Evolutionary conservation across 1,139 yeast species (phyloP).

Genomic region (Suhomyces maxii): DNA sequence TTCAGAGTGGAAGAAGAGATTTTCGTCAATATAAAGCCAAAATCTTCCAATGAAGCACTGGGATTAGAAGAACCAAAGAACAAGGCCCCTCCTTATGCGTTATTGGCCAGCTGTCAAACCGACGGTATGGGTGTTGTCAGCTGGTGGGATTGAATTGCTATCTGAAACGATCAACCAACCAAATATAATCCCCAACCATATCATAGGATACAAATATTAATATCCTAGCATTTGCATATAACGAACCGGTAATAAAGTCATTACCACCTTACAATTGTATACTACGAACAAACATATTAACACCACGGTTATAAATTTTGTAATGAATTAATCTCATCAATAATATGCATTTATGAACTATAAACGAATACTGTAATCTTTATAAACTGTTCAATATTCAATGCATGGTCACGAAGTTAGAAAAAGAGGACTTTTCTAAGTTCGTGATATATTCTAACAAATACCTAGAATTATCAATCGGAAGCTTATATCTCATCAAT

Average conservation of each 20-base stretch:
- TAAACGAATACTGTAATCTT: neutral
- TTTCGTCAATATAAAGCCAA: constrained; percentile 80
- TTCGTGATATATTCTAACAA: too few species aligned
- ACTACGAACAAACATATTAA: neutral
- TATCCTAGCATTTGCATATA: neutral
- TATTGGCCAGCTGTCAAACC: constrained; percentile 88
- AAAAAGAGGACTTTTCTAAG: too few species aligned
- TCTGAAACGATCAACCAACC: too few species aligned
- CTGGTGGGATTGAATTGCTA: constrained; percentile 64
- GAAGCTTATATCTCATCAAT: neutral
- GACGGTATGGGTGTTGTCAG: constrained; percentile 95
- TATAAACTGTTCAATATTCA: constrained; percentile 1
- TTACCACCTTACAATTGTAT: neutral
- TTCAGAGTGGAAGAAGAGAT: constrained; percentile 89
- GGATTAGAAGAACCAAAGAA: constrained; percentile 23
- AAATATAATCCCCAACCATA: too few species aligned
- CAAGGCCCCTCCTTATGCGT: constrained; percentile 72
- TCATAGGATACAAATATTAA: too few species aligned
- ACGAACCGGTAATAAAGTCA: too few species aligned
- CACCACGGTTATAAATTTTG: neutral
- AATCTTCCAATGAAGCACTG: constrained; percentile 55
- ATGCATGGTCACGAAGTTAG: too few species aligned
- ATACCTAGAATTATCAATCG: too few species aligned
- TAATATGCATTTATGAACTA: neutral
- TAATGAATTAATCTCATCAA: neutral